Evolutionary conservation across 306 rosid species (phyloP).

Genomic region (Aeschynomene evenia): DNA sequence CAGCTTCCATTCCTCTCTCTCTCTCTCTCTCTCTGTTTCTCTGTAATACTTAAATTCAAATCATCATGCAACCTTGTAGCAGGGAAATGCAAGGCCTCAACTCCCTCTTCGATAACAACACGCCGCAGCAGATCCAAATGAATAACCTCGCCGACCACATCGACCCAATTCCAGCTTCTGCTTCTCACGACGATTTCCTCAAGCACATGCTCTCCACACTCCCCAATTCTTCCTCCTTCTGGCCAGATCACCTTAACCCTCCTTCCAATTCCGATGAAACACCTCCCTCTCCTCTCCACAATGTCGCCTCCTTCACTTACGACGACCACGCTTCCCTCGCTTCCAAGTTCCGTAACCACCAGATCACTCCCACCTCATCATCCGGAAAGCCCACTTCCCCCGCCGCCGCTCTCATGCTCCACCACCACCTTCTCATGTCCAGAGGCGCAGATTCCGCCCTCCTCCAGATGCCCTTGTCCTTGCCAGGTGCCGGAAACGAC

Average conservation of each 20-base stretch:
- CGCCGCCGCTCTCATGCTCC: conserved; percentile 71
- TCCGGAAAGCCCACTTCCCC: conserved; percentile 15
- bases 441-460: conserved; percentile 41
- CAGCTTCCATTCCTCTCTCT: not conserved
- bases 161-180: no score
- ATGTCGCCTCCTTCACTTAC: conserved; percentile 41
- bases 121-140: conserved; percentile 34
- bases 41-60: no score
- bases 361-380: conserved; percentile 45
- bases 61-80: conserved; percentile 60
- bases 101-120: conserved; percentile 38
- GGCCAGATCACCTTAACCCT: conserved; percentile 62
- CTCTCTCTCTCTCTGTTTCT: not conserved
- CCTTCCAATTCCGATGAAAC: conserved; percentile 35
- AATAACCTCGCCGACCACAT: conserved; percentile 40
- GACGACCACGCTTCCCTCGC: conserved; percentile 59
- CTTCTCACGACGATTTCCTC: conserved; percentile 78
- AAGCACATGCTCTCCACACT: conserved; percentile 84
- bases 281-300: conserved; percentile 22
- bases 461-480: conserved; percentile 53
- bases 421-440: conserved; percentile 69
- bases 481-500: conserved; percentile 52
- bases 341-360: conserved; percentile 74
- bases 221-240: conserved; percentile 49
- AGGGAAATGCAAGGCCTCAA: conserved; percentile 68